Conservation (phyloP, 768 basidiomycete species). For the Leccinellum albellum region DNA sequence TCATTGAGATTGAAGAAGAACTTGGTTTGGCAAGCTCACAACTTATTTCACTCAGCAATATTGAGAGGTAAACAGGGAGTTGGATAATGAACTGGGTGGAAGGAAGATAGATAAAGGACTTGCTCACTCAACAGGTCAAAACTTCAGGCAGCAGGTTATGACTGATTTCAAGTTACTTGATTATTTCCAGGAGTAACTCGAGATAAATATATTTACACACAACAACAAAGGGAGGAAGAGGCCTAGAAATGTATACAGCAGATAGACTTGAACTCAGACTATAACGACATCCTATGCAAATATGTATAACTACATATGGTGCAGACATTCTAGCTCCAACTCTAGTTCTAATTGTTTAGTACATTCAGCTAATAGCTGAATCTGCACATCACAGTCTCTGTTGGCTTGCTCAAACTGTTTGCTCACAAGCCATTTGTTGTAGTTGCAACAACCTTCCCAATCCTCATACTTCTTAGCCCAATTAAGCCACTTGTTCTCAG, state of each 20-base stretch:
- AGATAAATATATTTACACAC: not conserved
- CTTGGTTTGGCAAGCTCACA: not conserved
- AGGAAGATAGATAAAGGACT: not conserved
- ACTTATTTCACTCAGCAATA: not conserved
- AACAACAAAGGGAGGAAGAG: not conserved
- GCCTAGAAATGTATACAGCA: not conserved
- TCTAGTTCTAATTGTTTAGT: too few relatives aligned
- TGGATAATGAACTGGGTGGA: not conserved
- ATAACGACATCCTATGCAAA: not conserved
- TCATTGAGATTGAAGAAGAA: not conserved
- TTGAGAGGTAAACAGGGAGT: not conserved
- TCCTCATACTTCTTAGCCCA: too few relatives aligned
- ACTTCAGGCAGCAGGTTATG: not conserved
- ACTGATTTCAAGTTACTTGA: not conserved
- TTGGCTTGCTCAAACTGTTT: too few relatives aligned
- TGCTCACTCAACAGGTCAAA: not conserved
- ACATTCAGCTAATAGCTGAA: too few relatives aligned
- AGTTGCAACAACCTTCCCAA: too few relatives aligned
- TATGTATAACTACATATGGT: too few relatives aligned
- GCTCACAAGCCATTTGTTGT: too few relatives aligned
- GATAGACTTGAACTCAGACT: too few relatives aligned
- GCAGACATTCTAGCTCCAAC: too few relatives aligned
- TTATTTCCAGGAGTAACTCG: too few relatives aligned
- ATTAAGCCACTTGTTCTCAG: too few relatives aligned
- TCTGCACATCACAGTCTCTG: too few relatives aligned